A percentile compares a stretch with the other conserved stretches of the same genome.
These are phyloP conservation scores for Hanseniaspora lindneri DNA, from an alignment of 805 yeast genomes.

Conservation along the genomic window DNA sequence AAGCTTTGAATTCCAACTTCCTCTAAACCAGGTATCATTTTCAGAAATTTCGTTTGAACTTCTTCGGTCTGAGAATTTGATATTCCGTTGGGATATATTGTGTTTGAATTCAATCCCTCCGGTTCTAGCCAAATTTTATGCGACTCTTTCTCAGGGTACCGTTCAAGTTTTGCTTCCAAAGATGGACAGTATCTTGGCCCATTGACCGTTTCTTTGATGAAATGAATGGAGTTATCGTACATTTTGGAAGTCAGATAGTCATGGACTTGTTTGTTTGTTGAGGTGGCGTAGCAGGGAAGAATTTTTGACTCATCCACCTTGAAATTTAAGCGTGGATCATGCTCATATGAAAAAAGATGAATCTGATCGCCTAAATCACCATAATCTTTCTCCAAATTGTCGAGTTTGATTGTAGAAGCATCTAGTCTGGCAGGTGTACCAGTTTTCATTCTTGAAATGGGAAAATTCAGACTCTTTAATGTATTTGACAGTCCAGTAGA, in stretches of 20 bases:
- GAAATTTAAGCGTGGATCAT: slow-evolving; percentile 67
- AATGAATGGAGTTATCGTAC: slow-evolving; percentile 62
- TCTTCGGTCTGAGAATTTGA: slow-evolving; percentile 95
- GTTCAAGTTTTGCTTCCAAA: slow-evolving; percentile 73
- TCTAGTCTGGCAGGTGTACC: slow-evolving; percentile 94
- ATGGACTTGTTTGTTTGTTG: slow-evolving; percentile 67
- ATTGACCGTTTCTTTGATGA: slow-evolving; percentile 76
- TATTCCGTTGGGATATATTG: slow-evolving; percentile 94
- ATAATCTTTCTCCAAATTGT: slow-evolving; percentile 49
- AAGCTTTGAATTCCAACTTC: slow-evolving; percentile 83
- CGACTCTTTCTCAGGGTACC: slow-evolving; percentile 61
- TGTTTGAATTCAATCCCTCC: slow-evolving; percentile 75
- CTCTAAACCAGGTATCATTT: slow-evolving; percentile 77
- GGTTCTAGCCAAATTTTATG: slow-evolving; percentile 95
- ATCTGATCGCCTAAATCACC: slow-evolving; percentile 75
- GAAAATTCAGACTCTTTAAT: slow-evolving; percentile 61
- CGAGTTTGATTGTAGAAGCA: slow-evolving; percentile 56
- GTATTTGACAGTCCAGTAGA: slow-evolving; percentile 82
- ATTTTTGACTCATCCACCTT: slow-evolving; percentile 50
- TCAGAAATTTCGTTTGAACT: slow-evolving; percentile 62
- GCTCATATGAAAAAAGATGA: slow-evolving; percentile 50
- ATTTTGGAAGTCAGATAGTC: slow-evolving; percentile 55
- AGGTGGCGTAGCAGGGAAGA: slow-evolving; percentile 61
- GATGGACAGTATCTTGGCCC: slow-evolving; percentile 98
- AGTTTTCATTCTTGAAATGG: slow-evolving; percentile 80